Evolutionary conservation across 75 land plant species (phyloP).

Genomic region (Azolla pinnata): DNA sequence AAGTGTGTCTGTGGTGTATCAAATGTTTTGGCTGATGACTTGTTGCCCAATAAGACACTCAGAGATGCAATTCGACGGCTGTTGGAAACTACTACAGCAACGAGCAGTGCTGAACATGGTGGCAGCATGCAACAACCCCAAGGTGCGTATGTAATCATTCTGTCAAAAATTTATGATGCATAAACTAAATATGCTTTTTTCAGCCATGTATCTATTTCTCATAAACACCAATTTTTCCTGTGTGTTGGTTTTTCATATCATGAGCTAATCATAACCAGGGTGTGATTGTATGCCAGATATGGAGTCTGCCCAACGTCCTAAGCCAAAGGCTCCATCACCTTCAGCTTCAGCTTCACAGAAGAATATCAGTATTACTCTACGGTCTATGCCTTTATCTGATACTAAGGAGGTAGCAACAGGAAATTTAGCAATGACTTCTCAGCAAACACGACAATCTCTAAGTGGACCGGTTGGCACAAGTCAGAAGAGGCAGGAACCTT

Average conservation of each 20-base stretch:
- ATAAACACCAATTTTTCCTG: too few species aligned
- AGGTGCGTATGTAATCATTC: too few species aligned
- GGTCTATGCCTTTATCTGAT: neutral
- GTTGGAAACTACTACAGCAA: conserved; percentile 42
- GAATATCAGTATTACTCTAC: neutral
- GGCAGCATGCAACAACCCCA: conserved; percentile 59
- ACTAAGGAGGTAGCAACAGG: neutral
- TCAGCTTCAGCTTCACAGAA: conserved; percentile 15
- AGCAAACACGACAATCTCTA: conserved; percentile 10
- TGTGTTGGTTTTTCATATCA: too few species aligned
- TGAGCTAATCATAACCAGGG: too few species aligned
- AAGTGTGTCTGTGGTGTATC: conserved; percentile 76
- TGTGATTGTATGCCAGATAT: too few species aligned
- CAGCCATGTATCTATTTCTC: too few species aligned
- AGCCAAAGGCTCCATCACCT: conserved; percentile 49
- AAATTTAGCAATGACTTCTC: neutral
- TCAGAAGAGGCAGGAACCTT: conserved; percentile 22
- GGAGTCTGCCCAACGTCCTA: conserved; percentile 57
- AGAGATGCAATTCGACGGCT: conserved; percentile 63
- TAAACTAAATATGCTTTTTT: too few species aligned
- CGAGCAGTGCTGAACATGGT: conserved; percentile 78
- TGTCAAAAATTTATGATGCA: too few species aligned
- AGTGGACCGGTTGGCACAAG: conserved; percentile 23
- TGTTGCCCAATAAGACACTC: conserved; percentile 69
- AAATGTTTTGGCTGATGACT: conserved; percentile 74